Percentiles rank a stretch among this genome's conserved stretches.
Conservation (phyloP, 352 stramenopile species). For the Pythium aphanidermatum region DNA sequence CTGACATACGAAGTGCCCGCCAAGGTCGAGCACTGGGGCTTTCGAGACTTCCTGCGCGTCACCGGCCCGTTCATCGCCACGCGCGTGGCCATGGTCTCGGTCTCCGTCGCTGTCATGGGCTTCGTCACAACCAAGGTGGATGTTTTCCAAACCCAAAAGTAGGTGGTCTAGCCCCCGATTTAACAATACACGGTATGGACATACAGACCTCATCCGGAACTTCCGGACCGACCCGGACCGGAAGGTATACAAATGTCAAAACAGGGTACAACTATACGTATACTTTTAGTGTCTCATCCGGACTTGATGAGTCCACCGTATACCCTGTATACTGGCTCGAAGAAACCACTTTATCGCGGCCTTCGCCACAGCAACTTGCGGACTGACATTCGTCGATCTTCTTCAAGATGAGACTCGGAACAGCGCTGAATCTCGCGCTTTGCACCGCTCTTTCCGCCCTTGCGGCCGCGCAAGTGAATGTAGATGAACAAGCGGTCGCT, state of each 20-base stretch:
- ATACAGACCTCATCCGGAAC: no score
- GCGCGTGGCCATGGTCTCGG: slow-evolving; percentile 60
- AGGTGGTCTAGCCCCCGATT: not conserved
- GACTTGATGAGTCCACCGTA: slow-evolving; percentile 8
- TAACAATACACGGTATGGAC: not conserved
- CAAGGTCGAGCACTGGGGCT: slow-evolving; percentile 62
- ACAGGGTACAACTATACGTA: slow-evolving; percentile 6
- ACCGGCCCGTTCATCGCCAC: slow-evolving; percentile 47
- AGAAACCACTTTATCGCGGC: not conserved
- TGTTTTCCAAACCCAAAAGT: slow-evolving; percentile 17
- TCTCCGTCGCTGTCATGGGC: slow-evolving; percentile 57
- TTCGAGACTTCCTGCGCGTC: slow-evolving; percentile 62
- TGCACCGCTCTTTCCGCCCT: not conserved
- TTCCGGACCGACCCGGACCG: no score
- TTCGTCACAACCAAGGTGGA: slow-evolving; percentile 64
- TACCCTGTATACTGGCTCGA: slow-evolving; percentile 7
- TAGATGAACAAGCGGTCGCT: not conserved
- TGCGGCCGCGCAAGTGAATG: not conserved
- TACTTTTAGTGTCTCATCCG: not conserved
- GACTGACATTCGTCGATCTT: not conserved
- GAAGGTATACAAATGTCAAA: not conserved
- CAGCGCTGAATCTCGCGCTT: slow-evolving; percentile 6
- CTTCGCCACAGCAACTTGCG: not conserved
- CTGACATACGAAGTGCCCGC: slow-evolving; percentile 65
- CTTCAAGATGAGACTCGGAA: slow-evolving; percentile 16